Conservation (phyloP, 176 grass and related monocot species). For the Echinochloa phyllopogon region DNA sequence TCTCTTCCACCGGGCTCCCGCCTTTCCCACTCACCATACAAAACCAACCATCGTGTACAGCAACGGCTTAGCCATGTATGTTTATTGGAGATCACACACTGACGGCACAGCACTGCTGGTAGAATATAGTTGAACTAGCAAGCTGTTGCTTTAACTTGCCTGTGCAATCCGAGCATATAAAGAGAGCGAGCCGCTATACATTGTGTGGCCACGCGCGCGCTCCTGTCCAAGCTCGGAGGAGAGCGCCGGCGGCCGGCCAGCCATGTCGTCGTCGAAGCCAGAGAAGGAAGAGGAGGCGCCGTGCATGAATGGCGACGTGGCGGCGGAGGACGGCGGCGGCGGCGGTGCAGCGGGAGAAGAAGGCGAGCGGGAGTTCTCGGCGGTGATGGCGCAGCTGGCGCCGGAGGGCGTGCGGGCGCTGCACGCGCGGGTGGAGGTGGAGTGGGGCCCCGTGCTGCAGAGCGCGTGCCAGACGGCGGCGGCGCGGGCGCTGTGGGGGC, state of each 20-base stretch:
- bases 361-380: conserved; percentile 32
- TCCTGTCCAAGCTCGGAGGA: neutral
- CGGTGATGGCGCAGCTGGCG: conserved; percentile 54
- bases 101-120: neutral
- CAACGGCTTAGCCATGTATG: neutral
- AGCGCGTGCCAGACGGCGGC: conserved; percentile 97
- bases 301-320: conserved; percentile 15
- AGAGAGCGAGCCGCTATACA: neutral
- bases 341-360: neutral
- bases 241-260: neutral
- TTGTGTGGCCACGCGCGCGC: conserved; percentile 41
- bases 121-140: neutral
- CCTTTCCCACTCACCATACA: conserved; percentile 48
- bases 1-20: conserved; percentile 50
- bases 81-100: conserved; percentile 36
- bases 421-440: conserved; percentile 70
- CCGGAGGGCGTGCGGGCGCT: conserved; percentile 65
- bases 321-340: neutral
- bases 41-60: conserved; percentile 39
- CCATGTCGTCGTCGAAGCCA: conserved; percentile 32
- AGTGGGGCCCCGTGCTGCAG: conserved; percentile 82
- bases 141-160: neutral
- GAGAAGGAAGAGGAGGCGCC: neutral
- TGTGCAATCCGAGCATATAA: neutral
- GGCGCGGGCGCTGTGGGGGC: conserved; percentile 73